Base-by-base conservation (phyloP, 768 basidiomycete species). In the Cubamyces sp. region DNA sequence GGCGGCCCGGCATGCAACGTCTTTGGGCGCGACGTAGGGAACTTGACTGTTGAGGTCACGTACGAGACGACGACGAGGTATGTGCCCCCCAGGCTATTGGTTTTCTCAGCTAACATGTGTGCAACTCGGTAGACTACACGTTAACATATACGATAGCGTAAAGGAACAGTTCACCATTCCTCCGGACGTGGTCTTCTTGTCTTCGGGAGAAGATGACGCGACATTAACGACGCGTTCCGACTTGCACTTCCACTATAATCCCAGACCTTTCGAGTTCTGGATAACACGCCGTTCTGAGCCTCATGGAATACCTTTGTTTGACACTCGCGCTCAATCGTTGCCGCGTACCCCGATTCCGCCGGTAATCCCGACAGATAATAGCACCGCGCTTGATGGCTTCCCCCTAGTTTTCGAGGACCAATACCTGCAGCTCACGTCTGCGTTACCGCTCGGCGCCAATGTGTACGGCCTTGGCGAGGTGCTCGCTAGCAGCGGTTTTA, bases 381-480 rank as follows among this genome's bases (percentile, higher is more conserved):
- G 78, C 5, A 86, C 86, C 0, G 80, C 82, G 2, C 76, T 92
- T 18, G 79, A 86, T 57, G 85, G 81, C 0, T 89, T 90, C 60
- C 83, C 86, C 0, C 76, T 93, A 12, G 82, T 93, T 14, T 92
- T 92, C 68, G 90, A 92, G 66, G 85, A 92, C 64, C 87, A 88
- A 68, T 92, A 91, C 70, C 79, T 93, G 21, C 89, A 92, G 80
- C 64, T 93, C 19, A 76, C 88, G 0, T 89, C 88, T 3, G 81
- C 87, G 0, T 76, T 93, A 1, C 88, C 91, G 0, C 70, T 80
- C 7, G 78, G 81, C 39, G 81, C 90, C 3, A 92, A 92, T 66
- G 81, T 93, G 50, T 92, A 92, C 64, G 92, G 92, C 3, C 74
- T 93, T 40, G 90, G 91, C 2, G 90, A 94, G 70, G 84, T 85